phyloP scores from a whole-genome alignment of 768 basidiomycete species.

The Collybia sordida region DNA sequence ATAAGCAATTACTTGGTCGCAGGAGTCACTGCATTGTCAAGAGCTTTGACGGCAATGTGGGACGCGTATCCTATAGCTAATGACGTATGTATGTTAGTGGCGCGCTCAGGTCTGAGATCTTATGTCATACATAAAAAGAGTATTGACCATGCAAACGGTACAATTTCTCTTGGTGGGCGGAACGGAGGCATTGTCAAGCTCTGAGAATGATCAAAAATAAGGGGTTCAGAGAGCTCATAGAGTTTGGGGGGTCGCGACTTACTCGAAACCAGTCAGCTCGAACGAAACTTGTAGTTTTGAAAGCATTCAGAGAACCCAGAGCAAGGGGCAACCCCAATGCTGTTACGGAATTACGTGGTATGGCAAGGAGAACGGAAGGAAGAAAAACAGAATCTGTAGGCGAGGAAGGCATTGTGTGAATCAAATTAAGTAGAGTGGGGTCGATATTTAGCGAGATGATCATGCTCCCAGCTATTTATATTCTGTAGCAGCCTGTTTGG shows the following conservation, averaged over 20 bases:
- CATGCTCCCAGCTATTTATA: too few relatives aligned
- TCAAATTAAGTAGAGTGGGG: too few relatives aligned
- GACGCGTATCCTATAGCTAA: conserved; percentile 68
- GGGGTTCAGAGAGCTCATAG: neutral
- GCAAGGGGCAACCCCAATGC: conserved; percentile 61
- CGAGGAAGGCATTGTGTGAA: too few relatives aligned
- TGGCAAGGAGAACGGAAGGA: conserved; percentile 39
- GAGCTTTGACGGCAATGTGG: conserved; percentile 54
- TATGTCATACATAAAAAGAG: conserved; percentile 38
- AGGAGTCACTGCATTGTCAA: conserved; percentile 44
- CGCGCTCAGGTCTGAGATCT: neutral
- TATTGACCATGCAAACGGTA: conserved; percentile 59
- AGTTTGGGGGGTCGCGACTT: conserved; percentile 11
- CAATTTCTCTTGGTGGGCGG: conserved; percentile 49
- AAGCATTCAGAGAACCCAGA: conserved; percentile 53
- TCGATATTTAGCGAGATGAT: too few relatives aligned
- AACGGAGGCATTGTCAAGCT: conserved; percentile 50
- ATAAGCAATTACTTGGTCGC: conserved; percentile 35
- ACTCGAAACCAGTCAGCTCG: conserved; percentile 62
- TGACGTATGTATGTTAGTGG: conserved; percentile 9
- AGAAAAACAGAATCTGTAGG: too few relatives aligned
- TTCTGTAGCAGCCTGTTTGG: neutral
- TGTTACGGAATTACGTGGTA: conserved; percentile 55
- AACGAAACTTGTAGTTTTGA: conserved; percentile 43
- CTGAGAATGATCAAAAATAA: conserved; percentile 26